phyloP scores from a whole-genome alignment of 2,329 filamentous ascomycete genomes.

The Talaromyces islandicus region DNA sequence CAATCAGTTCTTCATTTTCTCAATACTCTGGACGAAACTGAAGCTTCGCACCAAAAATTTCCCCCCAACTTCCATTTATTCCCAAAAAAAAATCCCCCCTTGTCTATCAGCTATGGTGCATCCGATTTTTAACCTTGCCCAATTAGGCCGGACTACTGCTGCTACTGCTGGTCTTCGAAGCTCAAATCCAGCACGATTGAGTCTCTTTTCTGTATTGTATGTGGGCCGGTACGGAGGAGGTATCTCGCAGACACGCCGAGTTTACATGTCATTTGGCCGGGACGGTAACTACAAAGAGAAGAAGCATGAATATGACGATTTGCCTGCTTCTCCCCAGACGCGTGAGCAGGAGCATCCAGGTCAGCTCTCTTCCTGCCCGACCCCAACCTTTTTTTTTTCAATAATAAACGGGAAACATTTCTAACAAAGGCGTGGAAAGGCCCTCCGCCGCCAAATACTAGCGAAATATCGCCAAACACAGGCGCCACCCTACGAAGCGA shows the following conservation, averaged over 20 bases:
- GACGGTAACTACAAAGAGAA: neutral
- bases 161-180: neutral
- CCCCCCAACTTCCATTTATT: neutral
- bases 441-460: slow-evolving; percentile 4
- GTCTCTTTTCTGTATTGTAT: neutral
- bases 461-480: slow-evolving; percentile 1
- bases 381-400: neutral
- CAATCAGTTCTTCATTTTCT: neutral
- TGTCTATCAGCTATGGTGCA: neutral
- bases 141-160: neutral
- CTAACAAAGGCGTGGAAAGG: neutral
- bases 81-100: neutral
- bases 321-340: slow-evolving; percentile 5
- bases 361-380: neutral
- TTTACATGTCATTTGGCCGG: neutral
- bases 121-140: neutral
- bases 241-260: neutral
- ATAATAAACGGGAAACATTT: neutral
- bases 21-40: neutral
- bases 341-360: slow-evolving; percentile 10
- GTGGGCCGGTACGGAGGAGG: neutral
- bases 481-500: neutral
- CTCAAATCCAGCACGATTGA: neutral
- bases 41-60: neutral
- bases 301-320: neutral